Evolutionary conservation across 2,329 filamentous ascomycete genomes (phyloP).

Genomic region (Fusarium sp.): DNA sequence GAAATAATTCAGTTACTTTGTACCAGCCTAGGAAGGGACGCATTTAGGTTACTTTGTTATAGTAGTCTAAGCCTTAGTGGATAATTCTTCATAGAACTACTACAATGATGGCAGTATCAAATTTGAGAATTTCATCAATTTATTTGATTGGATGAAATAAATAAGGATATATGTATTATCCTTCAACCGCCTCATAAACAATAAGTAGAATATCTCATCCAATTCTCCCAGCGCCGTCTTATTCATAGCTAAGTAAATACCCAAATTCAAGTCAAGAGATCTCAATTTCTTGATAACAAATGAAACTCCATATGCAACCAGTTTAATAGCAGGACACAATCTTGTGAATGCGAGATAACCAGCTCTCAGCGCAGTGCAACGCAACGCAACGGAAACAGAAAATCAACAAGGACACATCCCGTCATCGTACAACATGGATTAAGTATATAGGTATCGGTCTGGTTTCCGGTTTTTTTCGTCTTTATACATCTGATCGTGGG

Average conservation of each 20-base stretch:
- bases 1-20: too few relatives aligned
- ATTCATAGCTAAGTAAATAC: not conserved
- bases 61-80: too few relatives aligned
- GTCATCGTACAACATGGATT: conserved; percentile 32
- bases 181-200: conserved; percentile 1
- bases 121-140: conserved; percentile 16
- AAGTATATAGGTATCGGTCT: conserved; percentile 31
- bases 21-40: too few relatives aligned
- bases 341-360: conserved; percentile 32
- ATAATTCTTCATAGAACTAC: too few relatives aligned
- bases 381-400: not conserved
- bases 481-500: not conserved
- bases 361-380: conserved; percentile 23
- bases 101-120: too few relatives aligned
- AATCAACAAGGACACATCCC: conserved; percentile 15
- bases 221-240: conserved; percentile 16
- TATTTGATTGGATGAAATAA: conserved; percentile 1
- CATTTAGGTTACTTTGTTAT: too few relatives aligned
- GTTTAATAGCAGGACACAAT: conserved; percentile 17
- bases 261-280: not conserved
- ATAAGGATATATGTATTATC: conserved; percentile 5
- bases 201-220: not conserved
- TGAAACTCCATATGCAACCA: conserved; percentile 11
- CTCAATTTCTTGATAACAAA: conserved; percentile 8
- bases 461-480: conserved; percentile 23